Percentiles rank a stretch among this genome's conserved stretches.
Evolutionary conservation across 1,284 basidiomycete genomes (phyloP).

Genomic region (Trichosporon sp.): DNA sequence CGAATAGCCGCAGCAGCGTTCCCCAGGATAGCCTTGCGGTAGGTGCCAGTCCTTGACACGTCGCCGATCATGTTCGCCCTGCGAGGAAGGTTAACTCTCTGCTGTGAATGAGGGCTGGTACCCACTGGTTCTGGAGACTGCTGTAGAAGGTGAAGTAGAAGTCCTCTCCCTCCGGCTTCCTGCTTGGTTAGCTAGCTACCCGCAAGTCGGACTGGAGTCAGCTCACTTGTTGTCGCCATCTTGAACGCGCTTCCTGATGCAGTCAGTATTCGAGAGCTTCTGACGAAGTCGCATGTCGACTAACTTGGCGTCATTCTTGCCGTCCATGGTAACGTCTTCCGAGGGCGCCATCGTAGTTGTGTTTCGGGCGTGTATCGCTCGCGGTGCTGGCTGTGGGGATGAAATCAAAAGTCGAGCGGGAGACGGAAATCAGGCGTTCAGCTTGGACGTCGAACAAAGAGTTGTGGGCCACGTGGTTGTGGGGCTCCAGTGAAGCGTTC

Average conservation of each 20-base stretch:
- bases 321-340: not conserved
- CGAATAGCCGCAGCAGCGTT: slow-evolving; percentile 53
- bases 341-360: not conserved
- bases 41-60: slow-evolving; percentile 54
- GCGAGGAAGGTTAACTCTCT: not conserved
- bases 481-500: not conserved
- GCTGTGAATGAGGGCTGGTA: slow-evolving; percentile 3
- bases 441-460: slow-evolving; percentile 8
- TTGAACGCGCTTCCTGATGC: slow-evolving; percentile 8
- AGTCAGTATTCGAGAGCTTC: not conserved
- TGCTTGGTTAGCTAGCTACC: too few relatives aligned
- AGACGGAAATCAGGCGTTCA: not conserved
- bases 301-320: slow-evolving; percentile 11
- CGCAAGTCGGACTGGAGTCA: too few relatives aligned
- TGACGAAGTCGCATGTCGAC: not conserved
- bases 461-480: not conserved
- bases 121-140: slow-evolving; percentile 50
- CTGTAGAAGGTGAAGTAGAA: slow-evolving; percentile 56
- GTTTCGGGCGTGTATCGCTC: not conserved
- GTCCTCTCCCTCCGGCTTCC: slow-evolving; percentile 30
- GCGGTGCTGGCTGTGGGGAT: not conserved
- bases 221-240: slow-evolving; percentile 24
- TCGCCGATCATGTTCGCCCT: slow-evolving; percentile 59
- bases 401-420: slow-evolving; percentile 13
- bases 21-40: slow-evolving; percentile 56